Evolutionary conservation across 441 rosid genomes (phyloP), one percentile per base, ranked within the genome.

Genomic region (Adansonia grandidieri): DNA sequence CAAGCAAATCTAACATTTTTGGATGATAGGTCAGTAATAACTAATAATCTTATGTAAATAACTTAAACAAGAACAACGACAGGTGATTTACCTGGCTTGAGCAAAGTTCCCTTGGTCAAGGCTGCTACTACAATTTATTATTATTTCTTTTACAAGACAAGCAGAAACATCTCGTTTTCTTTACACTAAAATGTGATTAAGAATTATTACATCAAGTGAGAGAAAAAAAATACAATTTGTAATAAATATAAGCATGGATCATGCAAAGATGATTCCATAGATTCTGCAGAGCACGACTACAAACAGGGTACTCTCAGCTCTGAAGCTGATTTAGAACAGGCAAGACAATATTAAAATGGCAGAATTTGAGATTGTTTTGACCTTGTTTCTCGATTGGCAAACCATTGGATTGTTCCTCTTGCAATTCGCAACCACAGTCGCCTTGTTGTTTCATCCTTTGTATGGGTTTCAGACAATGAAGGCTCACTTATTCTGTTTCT

Each of bases 401-500:
- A 91, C 98, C 97, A 91, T 24, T 87, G 89, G 76, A 89, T 89
- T 9, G 97, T 93, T 82, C 85, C 91, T 80, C 85, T 85, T 2
- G 95, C 97, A 73, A 96, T 96, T 8, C 94, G 95, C 80, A 94
- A 77, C 99, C 99, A 94, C 57, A 86, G 74, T 80, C 82, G 83
- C 84, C 96, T 84, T 79, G 64, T 80, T 75, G 90, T 91, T 45
- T 92, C 95, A 50, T 91, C 91, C 47, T 81, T 71, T 37, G 37
- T 77, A 73, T 77, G 78, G 2, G 56, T 84, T 32, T 81, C 87
- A 45, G 24, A 78, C 28, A 62, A 63, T 53, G 81, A 76, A 77
- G 84, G 74, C 71, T 83, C 90, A 51, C 68, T 54, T 3, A 48
- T 74, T 56, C 82, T 79, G 64, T 51, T 65, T 67, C 75, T 85